Base-by-base conservation (phyloP, 805 yeast genomes). In the Sporopachydermia lactativora region DNA sequence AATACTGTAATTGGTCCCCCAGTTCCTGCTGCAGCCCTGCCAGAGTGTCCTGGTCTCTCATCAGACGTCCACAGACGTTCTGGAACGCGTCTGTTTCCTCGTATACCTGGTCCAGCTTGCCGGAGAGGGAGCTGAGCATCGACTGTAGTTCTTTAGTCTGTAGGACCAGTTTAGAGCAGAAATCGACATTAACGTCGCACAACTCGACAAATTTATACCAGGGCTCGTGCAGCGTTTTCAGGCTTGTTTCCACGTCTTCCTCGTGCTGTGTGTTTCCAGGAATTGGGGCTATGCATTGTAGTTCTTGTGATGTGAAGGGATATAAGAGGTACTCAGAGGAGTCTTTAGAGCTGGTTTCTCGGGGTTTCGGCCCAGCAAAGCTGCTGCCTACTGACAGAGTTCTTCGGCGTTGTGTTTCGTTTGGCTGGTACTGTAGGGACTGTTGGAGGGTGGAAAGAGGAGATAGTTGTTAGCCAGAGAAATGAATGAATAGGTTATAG, bases 11-110 rank as follows among this genome's bases (percentile, higher is more conserved):
- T 39, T 72, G 67, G 1, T 49, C 40, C 15, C 67, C 62, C 17
- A 84, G 55, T 3, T 70, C 71, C 0, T 53, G 50, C 19, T 70
- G 63, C 34, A 75, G 60, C 2, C 47, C 45, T 15, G 60, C 59
- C 40, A 72, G 63, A 11, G 61, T 59, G 1, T 56, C 53, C 39
- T 77, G 71, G 41, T 68, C 67, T 1, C 55, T 54, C 39, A 77
- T 60, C 42, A 80, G 61, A 6, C 61, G 52, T 17, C 69, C 67
- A 1, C 84, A 73, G 38, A 72, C 68, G 1, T 59, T 50, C 47
- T 80, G 81, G 53, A 85, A 81, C 24, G 71, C 80, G 15, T 59
- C 54, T 0, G 94, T 81, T 42, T 78, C 80, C 15, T 57, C 52
- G 3, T 76, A 67, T 4, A 85, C 82, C 11, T 70, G 64, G 39